These are phyloP conservation scores for Wickerhamiella dianesei DNA, from an alignment of 805 yeast genomes.

Conservation along the genomic window DNA sequence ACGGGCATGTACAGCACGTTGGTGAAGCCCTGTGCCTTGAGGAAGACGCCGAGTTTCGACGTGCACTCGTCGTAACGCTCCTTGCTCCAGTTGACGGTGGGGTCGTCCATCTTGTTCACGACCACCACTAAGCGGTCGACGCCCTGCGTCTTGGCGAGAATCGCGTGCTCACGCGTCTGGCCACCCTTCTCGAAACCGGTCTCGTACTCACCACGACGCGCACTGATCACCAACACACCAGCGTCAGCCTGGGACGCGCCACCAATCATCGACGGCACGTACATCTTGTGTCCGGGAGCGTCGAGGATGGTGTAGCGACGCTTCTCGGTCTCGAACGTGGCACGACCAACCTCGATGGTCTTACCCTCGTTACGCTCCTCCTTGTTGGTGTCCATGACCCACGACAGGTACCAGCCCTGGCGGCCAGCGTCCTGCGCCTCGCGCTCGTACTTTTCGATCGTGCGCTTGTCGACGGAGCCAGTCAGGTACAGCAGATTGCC, in stretches of 20 bases:
- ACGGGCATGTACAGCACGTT: conserved; percentile 93
- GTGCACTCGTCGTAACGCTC: conserved; percentile 95
- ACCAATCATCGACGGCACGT: conserved; percentile 98
- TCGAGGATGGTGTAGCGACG: conserved; percentile 96
- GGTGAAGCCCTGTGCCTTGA: conserved; percentile 75
- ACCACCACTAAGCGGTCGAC: conserved; percentile 87
- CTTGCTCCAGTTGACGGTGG: conserved; percentile 91
- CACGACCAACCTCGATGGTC: conserved; percentile 97
- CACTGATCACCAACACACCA: conserved; percentile 92
- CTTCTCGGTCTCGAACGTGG: conserved; percentile 93
- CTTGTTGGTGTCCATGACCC: conserved; percentile 99
- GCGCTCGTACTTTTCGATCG: conserved; percentile 93
- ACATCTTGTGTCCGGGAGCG: conserved; percentile 99
- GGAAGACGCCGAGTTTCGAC: conserved; percentile 57
- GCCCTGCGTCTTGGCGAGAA: conserved; percentile 96
- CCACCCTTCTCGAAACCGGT: conserved; percentile 99
- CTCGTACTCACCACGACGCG: conserved; percentile 98
- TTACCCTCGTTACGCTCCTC: conserved; percentile 99
- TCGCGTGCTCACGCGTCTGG: conserved; percentile 96
- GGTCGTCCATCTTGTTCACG: conserved; percentile 97
- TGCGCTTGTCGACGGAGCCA: conserved; percentile 96
- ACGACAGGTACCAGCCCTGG: conserved; percentile 98
- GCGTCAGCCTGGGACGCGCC: conserved; percentile 99
- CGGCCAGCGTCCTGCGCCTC: conserved; percentile 99
- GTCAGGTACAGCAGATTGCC: conserved; percentile 88